Evolutionary conservation across 169 alveolate species (phyloP).

Genomic region (Plasmodium inui): DNA sequence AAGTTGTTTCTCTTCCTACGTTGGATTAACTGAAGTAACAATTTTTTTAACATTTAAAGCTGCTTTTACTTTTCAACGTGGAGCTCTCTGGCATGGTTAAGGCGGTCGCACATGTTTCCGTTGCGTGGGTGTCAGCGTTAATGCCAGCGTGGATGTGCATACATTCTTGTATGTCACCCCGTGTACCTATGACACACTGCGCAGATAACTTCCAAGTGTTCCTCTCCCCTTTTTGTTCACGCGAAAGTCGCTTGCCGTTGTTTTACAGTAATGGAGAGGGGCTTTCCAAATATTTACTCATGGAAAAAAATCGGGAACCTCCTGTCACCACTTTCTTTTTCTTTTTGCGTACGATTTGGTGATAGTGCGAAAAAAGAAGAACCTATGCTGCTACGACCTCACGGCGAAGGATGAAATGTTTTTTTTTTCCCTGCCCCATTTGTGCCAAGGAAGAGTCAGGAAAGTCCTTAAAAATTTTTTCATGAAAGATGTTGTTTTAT

Average conservation of each 20-base stretch:
- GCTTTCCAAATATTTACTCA: background rate
- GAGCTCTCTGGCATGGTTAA: background rate
- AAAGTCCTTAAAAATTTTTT: background rate
- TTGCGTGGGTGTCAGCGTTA: background rate
- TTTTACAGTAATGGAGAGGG: background rate
- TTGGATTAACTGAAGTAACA: background rate
- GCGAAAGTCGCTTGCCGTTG: background rate
- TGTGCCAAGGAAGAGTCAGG: background rate
- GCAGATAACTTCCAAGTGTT: background rate
- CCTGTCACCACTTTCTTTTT: background rate
- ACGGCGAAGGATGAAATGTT: background rate
- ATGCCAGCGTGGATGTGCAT: background rate
- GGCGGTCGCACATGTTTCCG: background rate
- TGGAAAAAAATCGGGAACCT: background rate
- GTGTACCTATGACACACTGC: background rate
- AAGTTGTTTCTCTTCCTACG: conserved; percentile 21
- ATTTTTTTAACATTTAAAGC: conserved; percentile 40
- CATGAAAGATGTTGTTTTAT: background rate
- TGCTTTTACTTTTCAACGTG: background rate
- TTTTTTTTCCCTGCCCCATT: background rate
- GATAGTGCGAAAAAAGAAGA: background rate
- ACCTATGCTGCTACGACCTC: background rate
- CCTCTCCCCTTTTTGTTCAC: background rate
- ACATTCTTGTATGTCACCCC: background rate
- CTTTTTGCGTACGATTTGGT: background rate